phyloP scores from a whole-genome alignment of 768 basidiomycete genomes.

The Trametes maxima region DNA sequence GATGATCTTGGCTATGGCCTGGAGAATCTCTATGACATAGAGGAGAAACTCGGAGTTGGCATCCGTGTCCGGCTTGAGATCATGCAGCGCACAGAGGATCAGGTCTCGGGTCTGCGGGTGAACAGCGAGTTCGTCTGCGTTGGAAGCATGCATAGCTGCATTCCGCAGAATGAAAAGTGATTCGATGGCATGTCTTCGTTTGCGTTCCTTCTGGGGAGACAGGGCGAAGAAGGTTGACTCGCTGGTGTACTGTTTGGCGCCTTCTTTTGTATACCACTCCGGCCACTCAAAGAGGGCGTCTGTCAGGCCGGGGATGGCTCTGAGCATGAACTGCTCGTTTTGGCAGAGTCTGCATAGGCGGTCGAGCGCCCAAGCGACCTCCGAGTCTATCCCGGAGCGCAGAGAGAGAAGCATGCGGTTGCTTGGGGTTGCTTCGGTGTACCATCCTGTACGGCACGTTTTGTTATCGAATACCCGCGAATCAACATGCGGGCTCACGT shows the following conservation, averaged over 20 bases:
- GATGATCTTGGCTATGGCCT: constrained; percentile 55
- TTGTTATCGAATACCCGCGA: not conserved
- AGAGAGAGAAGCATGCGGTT: constrained; percentile 94
- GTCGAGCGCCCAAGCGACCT: constrained; percentile 89
- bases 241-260: constrained; percentile 50
- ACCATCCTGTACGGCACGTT: constrained; percentile 60
- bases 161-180: constrained; percentile 89
- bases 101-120: constrained; percentile 67
- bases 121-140: constrained; percentile 59
- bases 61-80: constrained; percentile 62
- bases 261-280: constrained; percentile 73
- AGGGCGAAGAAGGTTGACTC: constrained; percentile 56
- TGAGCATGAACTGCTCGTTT: constrained; percentile 77
- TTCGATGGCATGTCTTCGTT: constrained; percentile 79
- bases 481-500: constrained; percentile 44
- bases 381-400: constrained; percentile 77
- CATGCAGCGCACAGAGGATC: constrained; percentile 64
- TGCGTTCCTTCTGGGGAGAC: constrained; percentile 50
- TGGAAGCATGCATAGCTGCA: constrained; percentile 68
- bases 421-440: constrained; percentile 74
- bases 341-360: constrained; percentile 79
- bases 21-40: constrained; percentile 71
- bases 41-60: constrained; percentile 73
- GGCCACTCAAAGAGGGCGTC: constrained; percentile 90
- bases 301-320: constrained; percentile 73